Conservation (phyloP, 202 grass and related monocot species). For the Musa balbisiana region DNA sequence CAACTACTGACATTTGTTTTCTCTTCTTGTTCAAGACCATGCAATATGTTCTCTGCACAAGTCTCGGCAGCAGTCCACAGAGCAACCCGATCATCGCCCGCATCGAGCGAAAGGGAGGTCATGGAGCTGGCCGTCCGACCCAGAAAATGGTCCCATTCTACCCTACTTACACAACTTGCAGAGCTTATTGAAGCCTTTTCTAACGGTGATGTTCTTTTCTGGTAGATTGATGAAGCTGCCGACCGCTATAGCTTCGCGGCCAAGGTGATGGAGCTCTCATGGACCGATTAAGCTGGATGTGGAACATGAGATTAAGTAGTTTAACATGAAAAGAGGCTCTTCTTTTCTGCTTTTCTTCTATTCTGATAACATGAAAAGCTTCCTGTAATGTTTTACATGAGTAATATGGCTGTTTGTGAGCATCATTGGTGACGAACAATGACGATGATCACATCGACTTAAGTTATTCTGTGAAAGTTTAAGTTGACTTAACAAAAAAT, state of each 20-base stretch:
- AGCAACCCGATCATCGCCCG: slow-evolving; percentile 74
- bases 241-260: slow-evolving; percentile 86
- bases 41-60: slow-evolving; percentile 67
- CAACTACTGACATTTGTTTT: background rate
- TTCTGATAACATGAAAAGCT: too few species aligned
- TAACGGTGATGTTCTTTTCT: background rate
- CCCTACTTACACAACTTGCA: background rate
- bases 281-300: slow-evolving; percentile 22
- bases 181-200: background rate
- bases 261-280: slow-evolving; percentile 56
- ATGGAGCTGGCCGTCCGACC: slow-evolving; percentile 77
- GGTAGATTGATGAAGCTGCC: slow-evolving; percentile 61
- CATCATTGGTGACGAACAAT: too few species aligned
- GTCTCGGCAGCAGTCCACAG: slow-evolving; percentile 38
- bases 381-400: too few species aligned
- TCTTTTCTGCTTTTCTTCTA: too few species aligned
- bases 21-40: slow-evolving; percentile 34
- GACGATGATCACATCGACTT: too few species aligned
- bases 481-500: too few species aligned
- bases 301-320: too few species aligned
- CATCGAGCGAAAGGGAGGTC: slow-evolving; percentile 73
- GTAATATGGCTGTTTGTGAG: too few species aligned
- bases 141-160: slow-evolving; percentile 54
- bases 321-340: too few species aligned
- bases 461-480: too few species aligned